Evolutionary conservation across 257 asterid genomes (phyloP), one percentile per base, ranked within the genome.

Genomic region (Orobanche coerulescens): DNA sequence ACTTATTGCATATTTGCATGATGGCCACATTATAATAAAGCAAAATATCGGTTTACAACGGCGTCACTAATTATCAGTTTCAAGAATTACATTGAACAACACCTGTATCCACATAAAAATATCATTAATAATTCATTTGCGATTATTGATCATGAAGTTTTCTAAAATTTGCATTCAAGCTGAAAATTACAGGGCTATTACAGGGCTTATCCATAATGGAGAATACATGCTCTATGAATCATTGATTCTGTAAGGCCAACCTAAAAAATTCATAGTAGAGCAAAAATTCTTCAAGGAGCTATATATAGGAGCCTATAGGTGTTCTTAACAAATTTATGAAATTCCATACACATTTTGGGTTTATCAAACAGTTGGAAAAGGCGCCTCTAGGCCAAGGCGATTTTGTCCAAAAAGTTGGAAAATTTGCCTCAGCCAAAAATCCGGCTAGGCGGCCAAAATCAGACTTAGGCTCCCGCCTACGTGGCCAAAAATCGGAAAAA

Each of bases 131-230:
- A n/a, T 62, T 68, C 44, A 39, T 16, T 16, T 18, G 13, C 14
- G 19, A 39, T 19, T 20, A 28, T 31, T 20, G 18, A 44, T 34
- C 26, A 18, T 12, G 28, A 16, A 61, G 26, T 43, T 4, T 5
- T 26, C 20, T 26, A 44, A 56, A 5, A 22, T 47, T 44, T 57
- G 15, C 48, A 31, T 16, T 37, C 36, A 55, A 62, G 37, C 48
- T 46, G n/a, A 37, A 62, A 11, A 47, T n/a, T 1, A 12, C 22
- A 62, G 50, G 50, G 19, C 19, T 54, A 47, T n/a, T 1, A 12
- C 22, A 62, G 50, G 50, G 19, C 19, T 54, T 67, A 72, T 37
- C 58, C 62, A 18, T 46, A 47, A 23, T 19, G 67, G 43, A 26
- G 43, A 37, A 39, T 25, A 56, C 28, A 26, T 4, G 4, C n/a